These are phyloP conservation scores for Neckera pumila DNA, from an alignment of 225 moss, liverwort and hornwort genomes.

Conservation along the genomic window DNA sequence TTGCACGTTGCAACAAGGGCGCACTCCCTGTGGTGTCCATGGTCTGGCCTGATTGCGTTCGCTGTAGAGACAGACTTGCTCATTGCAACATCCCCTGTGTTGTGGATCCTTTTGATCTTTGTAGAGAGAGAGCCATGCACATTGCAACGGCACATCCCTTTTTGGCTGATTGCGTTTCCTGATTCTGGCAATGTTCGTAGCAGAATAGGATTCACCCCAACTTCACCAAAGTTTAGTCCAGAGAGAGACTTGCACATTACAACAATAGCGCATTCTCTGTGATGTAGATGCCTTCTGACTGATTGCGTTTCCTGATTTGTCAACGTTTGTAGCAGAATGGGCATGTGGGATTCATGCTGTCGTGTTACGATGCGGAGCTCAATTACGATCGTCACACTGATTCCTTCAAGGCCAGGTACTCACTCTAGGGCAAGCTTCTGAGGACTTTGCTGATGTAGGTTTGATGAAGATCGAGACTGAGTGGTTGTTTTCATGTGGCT, in stretches of 20 bases:
- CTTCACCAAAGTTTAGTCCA: neutral
- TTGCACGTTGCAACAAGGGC: neutral
- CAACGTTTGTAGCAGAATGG: slow-evolving; percentile 71
- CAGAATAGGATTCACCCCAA: neutral
- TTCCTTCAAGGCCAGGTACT: slow-evolving; percentile 88
- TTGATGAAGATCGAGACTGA: neutral
- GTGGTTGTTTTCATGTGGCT: neutral
- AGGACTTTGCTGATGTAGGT: neutral
- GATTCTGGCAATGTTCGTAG: neutral
- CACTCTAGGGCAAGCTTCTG: neutral
- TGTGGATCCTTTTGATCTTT: neutral
- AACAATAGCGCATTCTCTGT: neutral
- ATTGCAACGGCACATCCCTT: neutral
- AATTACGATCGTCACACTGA: slow-evolving; percentile 76
- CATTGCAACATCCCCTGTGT: neutral
- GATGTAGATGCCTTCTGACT: neutral
- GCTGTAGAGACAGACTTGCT: neutral
- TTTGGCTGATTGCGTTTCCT: neutral
- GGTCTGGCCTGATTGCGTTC: neutral
- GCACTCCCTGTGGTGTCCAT: neutral
- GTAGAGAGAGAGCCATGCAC: neutral
- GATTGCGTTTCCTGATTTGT: neutral
- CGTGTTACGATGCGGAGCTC: slow-evolving; percentile 94
- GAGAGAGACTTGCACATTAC: neutral
- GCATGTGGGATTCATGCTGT: slow-evolving; percentile 92